Percentiles rank a stretch among this genome's conserved stretches.
Evolutionary conservation across 345 rosid species (phyloP).

Genomic region (Mallotus nudiflorus): DNA sequence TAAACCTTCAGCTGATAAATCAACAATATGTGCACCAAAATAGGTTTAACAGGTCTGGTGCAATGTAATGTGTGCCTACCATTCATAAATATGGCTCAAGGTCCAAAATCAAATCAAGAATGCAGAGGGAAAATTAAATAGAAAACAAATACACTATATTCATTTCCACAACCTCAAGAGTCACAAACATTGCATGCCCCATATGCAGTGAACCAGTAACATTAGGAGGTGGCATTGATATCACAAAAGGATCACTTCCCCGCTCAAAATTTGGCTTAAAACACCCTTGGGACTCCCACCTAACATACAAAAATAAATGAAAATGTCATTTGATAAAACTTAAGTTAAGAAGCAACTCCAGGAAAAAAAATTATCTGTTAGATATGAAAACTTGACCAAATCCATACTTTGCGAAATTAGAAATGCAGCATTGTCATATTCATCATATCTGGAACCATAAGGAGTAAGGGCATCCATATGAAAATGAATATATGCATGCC

Average conservation of each 20-base stretch:
- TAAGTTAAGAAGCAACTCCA: slow-evolving; percentile 3
- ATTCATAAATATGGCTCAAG: neutral
- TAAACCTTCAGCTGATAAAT: neutral
- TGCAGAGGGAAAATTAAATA: slow-evolving; percentile 9
- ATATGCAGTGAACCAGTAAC: slow-evolving; percentile 97
- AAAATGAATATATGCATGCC: neutral
- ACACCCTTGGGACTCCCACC: slow-evolving; percentile 98
- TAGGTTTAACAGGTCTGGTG: neutral
- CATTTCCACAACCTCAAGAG: slow-evolving; percentile 71
- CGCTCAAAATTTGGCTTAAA: slow-evolving; percentile 72
- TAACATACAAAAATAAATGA: slow-evolving; percentile 34
- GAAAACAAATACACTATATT: slow-evolving; percentile 30
- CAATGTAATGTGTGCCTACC: neutral
- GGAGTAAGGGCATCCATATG: neutral
- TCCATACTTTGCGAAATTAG: slow-evolving; percentile 4
- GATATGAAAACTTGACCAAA: neutral
- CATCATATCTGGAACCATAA: neutral
- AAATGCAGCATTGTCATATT: neutral
- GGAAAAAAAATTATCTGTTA: neutral
- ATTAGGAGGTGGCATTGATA: slow-evolving; percentile 98
- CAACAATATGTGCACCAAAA: neutral
- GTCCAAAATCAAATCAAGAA: neutral
- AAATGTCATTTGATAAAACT: slow-evolving; percentile 1
- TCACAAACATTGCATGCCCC: slow-evolving; percentile 99
- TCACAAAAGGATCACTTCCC: slow-evolving; percentile 77